Base-by-base conservation (phyloP, 495 filamentous ascomycete species). In the Choiromyces venosus region DNA sequence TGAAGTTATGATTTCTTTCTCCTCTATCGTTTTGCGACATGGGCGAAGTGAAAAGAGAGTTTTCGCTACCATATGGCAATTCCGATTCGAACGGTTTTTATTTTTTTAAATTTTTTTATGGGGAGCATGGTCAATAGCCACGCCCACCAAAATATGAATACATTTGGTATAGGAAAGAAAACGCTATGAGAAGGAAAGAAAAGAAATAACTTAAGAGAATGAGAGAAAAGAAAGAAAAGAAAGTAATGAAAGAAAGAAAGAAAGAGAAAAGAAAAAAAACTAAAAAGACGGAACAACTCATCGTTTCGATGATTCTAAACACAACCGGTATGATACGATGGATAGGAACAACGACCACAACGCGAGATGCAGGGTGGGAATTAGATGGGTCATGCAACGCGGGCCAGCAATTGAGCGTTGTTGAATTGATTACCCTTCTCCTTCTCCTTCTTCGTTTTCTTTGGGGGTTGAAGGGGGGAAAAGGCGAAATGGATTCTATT, bases 251-350 rank as follows among this genome's bases (percentile, higher is more conserved):
- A 21, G 42, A 61, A 65, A 77, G 71, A 77, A 77, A 72, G 42
- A 61, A 65, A 77, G 71, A 77, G 76, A 72, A 70, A n/a, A n/a
- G 42, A 61, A 65, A 77, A 77, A 77, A 77, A 72, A 70, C 72
- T 72, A 77, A 76, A 77, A 76, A 73, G 75, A 77, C 74, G 75
- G 75, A 77, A 77, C 75, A 77, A 77, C 75, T 77, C 75, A 77
- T 77, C 75, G 75, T 77, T 77, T 77, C 75, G 73, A 65, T 77
- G 71, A 77, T 77, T 77, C 76, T 67, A 74, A 77, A 77, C 74
- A 42, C 75, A 46, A 77, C 75, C 67, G 67, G 75, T 77, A 77
- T 77, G 75, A 77, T 77, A 77, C 75, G 75, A 77, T 77, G 75
- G 75, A 77, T 77, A 74, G 75, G 75, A 73, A 77, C 75, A 77